These are phyloP conservation scores for Hypoxylon perforatum DNA, from an alignment of 495 filamentous ascomycete species.

Conservation along the genomic window DNA sequence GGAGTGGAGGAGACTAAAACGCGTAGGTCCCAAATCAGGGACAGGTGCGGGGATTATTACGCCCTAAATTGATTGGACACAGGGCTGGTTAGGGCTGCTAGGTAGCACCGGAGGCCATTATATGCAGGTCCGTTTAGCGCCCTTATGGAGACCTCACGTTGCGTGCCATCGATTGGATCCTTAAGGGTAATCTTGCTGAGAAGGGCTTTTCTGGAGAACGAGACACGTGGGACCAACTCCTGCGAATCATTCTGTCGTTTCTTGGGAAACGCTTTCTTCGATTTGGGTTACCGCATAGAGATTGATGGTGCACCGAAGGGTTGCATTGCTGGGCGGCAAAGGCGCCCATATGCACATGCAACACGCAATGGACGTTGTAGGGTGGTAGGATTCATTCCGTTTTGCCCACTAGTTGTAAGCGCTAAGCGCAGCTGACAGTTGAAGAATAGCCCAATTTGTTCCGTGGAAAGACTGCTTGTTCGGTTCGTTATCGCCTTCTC, in stretches of 20 bases:
- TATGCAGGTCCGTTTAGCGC: constrained; percentile 28
- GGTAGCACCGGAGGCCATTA: constrained; percentile 10
- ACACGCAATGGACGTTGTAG: constrained; percentile 21
- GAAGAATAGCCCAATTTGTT: constrained; percentile 8
- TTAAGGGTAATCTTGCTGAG: neutral
- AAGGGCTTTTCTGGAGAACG: constrained; percentile 4
- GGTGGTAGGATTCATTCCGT: constrained; percentile 6
- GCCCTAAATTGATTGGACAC: constrained; percentile 23
- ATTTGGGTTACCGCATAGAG: constrained; percentile 18
- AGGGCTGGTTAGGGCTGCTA: constrained; percentile 31
- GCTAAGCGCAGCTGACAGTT: constrained; percentile 33
- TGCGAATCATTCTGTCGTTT: constrained; percentile 37
- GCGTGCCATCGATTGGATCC: neutral
- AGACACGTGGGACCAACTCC: constrained; percentile 35
- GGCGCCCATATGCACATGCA: constrained; percentile 21
- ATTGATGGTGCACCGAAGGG: constrained; percentile 28
- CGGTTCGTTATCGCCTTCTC: neutral
- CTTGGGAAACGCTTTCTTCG: constrained; percentile 23
- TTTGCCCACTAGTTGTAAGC: constrained; percentile 24
- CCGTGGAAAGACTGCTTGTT: neutral
- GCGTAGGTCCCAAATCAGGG: constrained; percentile 18
- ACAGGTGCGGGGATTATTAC: constrained; percentile 23
- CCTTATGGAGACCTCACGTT: neutral
- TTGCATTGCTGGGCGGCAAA: constrained; percentile 42
- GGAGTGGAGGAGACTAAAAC: constrained; percentile 35